Conservation (phyloP, 441 rosid species). For the Pelargonium cotyledonis region DNA sequence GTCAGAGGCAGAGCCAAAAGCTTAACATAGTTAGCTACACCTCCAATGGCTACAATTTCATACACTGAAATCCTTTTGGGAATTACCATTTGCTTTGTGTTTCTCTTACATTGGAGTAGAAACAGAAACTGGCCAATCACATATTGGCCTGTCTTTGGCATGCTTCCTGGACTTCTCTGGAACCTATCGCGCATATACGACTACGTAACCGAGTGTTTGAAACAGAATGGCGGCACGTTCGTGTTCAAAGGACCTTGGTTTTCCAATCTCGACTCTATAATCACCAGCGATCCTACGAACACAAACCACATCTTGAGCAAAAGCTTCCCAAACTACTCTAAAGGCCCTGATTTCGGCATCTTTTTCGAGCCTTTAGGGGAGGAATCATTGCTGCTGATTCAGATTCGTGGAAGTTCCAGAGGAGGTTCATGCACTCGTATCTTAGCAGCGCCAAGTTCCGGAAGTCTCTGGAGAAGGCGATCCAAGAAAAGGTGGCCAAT, state of each 20-base stretch:
- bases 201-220: slow-evolving; percentile 1
- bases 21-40: background rate
- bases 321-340: slow-evolving; percentile 11
- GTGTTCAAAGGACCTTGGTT: slow-evolving; percentile 16
- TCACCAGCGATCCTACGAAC: slow-evolving; percentile 13
- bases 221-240: background rate
- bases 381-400: slow-evolving; percentile 11
- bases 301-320: slow-evolving; percentile 13
- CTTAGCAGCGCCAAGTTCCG: background rate
- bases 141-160: slow-evolving; percentile 15
- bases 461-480: background rate
- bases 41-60: slow-evolving; percentile 2
- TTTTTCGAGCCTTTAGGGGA: slow-evolving; percentile 11
- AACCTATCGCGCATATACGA: slow-evolving; percentile 8
- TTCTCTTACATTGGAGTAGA: background rate
- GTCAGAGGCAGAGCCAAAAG: too few species aligned
- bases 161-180: slow-evolving; percentile 6
- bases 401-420: slow-evolving; percentile 12
- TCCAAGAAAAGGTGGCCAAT: slow-evolving; percentile 5
- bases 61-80: background rate
- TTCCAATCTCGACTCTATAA: background rate
- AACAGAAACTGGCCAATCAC: slow-evolving; percentile 2
- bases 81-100: background rate
- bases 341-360: slow-evolving; percentile 11
- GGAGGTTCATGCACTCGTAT: background rate